Percentiles rank a stretch among this genome's conserved stretches.
Evolutionary conservation across 108 stramenopile species (phyloP).

Genomic region (Skeletonema costatum): DNA sequence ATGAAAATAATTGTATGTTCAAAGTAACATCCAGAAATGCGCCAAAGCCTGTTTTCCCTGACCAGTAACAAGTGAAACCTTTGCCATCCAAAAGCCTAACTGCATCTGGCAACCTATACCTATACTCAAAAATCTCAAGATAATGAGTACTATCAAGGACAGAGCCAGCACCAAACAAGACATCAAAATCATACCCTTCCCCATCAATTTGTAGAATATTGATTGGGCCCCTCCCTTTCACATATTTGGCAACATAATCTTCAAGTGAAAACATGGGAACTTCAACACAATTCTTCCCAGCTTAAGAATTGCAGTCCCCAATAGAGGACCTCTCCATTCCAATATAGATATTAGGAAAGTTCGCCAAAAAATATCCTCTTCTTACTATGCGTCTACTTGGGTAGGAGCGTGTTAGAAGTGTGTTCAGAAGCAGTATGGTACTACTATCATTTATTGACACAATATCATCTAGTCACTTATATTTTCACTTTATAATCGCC

Average conservation of each 20-base stretch:
- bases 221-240: slow-evolving; percentile 13
- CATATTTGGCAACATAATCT: slow-evolving; percentile 3
- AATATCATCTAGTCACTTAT: too few species aligned
- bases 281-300: not conserved
- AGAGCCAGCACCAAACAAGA: slow-evolving; percentile 27
- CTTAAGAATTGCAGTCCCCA: too few species aligned
- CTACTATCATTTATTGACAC: too few species aligned
- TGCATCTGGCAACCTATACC: slow-evolving; percentile 7
- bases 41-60: not conserved
- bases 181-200: slow-evolving; percentile 27
- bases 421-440: too few species aligned
- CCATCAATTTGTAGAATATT: slow-evolving; percentile 16
- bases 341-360: too few species aligned
- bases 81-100: slow-evolving; percentile 9
- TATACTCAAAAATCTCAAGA: slow-evolving; percentile 24
- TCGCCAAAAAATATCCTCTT: too few species aligned
- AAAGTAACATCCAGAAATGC: slow-evolving; percentile 23
- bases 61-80: slow-evolving; percentile 29
- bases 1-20: not conserved
- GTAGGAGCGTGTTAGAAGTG: too few species aligned
- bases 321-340: too few species aligned
- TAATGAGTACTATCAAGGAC: slow-evolving; percentile 26
- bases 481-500: too few species aligned
- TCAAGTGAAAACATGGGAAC: slow-evolving; percentile 11
- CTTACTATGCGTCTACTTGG: too few species aligned